Conservation (phyloP, 108 stramenopile genomes). For the Skeletonema marinoi region DNA sequence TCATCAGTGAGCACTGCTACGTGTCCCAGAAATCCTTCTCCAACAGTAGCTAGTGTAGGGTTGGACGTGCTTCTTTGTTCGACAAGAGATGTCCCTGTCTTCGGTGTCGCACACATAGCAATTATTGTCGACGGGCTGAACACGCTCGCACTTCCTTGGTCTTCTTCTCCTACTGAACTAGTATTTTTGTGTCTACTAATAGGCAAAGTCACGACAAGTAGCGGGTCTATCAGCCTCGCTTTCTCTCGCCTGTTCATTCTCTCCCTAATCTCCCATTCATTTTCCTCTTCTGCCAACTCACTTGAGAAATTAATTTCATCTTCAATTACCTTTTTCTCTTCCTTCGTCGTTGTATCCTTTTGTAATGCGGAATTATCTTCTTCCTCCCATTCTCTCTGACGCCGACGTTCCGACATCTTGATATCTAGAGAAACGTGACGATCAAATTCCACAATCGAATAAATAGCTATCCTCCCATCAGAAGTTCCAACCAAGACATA, state of each 20-base stretch:
- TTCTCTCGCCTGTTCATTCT: conserved; percentile 12
- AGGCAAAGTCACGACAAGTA: conserved; percentile 17
- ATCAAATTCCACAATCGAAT: conserved; percentile 31
- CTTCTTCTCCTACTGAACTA: neutral
- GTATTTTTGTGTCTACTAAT: neutral
- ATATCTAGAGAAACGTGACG: conserved; percentile 28
- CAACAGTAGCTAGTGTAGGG: neutral
- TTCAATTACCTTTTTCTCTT: conserved; percentile 13
- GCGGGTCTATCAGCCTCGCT: conserved; percentile 16
- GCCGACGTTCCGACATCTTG: conserved; percentile 28
- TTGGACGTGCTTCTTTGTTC: neutral
- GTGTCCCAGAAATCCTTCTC: conserved; percentile 24
- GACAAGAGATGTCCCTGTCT: conserved; percentile 14
- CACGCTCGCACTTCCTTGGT: neutral
- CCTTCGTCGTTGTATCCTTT: neutral
- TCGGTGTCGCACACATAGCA: conserved; percentile 41
- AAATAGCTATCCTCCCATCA: conserved; percentile 42
- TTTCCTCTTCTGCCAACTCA: conserved; percentile 18
- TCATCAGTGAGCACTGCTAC: conserved; percentile 38
- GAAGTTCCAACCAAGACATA: conserved; percentile 29
- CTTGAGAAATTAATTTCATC: neutral
- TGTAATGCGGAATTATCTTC: conserved; percentile 14
- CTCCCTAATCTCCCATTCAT: conserved; percentile 27
- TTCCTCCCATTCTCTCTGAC: conserved; percentile 37
- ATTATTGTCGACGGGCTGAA: conserved; percentile 24